Evolutionary conservation across 129 eudicot genomes (phyloP).

Genomic region (Escallonia herrerae): DNA sequence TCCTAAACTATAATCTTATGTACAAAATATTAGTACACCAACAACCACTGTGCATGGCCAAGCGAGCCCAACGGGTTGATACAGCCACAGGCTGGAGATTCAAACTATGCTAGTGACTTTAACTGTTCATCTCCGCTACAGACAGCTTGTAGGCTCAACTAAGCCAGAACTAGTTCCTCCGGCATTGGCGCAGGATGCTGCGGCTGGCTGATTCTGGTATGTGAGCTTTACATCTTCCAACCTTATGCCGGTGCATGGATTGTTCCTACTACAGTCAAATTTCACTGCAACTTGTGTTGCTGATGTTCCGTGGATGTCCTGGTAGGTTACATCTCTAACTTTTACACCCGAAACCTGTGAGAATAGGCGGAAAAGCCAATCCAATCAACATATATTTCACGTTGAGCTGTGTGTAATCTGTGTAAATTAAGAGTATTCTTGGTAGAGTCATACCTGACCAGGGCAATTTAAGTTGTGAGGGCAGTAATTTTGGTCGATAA

Average conservation of each 20-base stretch:
- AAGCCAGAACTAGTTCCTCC: conserved; percentile 40
- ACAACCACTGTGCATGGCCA: too few species aligned
- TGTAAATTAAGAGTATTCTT: neutral
- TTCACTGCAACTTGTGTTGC: conserved; percentile 52
- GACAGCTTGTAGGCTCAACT: conserved; percentile 43
- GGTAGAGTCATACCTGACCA: conserved; percentile 22
- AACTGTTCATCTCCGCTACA: conserved; percentile 7
- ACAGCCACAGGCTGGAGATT: too few species aligned
- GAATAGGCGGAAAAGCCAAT: neutral
- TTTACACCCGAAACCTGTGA: conserved; percentile 7
- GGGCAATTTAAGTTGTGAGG: conserved; percentile 40
- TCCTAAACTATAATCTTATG: neutral
- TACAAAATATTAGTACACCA: neutral
- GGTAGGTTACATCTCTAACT: conserved; percentile 41
- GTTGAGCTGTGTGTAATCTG: too few species aligned
- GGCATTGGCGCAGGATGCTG: conserved; percentile 38
- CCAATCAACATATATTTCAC: too few species aligned
- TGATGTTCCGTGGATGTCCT: conserved; percentile 49
- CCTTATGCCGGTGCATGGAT: conserved; percentile 44
- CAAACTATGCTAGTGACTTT: too few species aligned
- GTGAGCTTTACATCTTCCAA: conserved; percentile 41
- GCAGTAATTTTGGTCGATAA: conserved; percentile 59
- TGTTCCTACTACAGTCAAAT: conserved; percentile 40
- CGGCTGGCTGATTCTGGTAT: conserved; percentile 21
- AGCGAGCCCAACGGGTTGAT: too few species aligned